Conservation (phyloP, 169 alveolate genomes). For the Babesia bigemina region DNA sequence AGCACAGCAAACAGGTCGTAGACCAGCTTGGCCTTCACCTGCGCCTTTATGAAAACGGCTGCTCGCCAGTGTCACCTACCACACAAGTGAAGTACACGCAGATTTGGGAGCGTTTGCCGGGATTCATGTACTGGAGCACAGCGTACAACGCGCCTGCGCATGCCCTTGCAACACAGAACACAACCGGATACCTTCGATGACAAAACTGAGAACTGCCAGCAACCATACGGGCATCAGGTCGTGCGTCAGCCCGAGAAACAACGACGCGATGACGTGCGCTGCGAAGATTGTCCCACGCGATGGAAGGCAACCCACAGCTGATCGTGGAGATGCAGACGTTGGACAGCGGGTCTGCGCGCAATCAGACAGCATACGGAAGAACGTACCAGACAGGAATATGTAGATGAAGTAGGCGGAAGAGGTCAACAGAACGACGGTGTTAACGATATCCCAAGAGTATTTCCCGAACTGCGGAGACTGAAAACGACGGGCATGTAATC, state of each 20-base stretch:
- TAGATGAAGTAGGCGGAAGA: conserved; percentile 22
- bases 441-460: conserved; percentile 51
- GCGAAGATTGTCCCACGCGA: neutral
- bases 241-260: conserved; percentile 53
- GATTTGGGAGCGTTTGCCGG: conserved; percentile 22
- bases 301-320: conserved; percentile 26
- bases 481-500: neutral
- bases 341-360: conserved; percentile 38
- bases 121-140: conserved; percentile 14
- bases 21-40: conserved; percentile 54
- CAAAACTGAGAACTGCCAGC: conserved; percentile 28
- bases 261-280: conserved; percentile 38
- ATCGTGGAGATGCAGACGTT: conserved; percentile 42
- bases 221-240: conserved; percentile 57
- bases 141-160: conserved; percentile 20
- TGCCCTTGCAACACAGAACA: neutral
- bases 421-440: conserved; percentile 17
- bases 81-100: conserved; percentile 34
- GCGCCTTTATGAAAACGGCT: neutral
- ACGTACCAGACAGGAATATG: conserved; percentile 13
- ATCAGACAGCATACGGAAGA: neutral
- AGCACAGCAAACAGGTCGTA: conserved; percentile 54
- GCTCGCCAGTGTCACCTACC: conserved; percentile 8
- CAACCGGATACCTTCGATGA: conserved; percentile 21
- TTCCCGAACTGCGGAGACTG: conserved; percentile 3